Conservation (phyloP, 768 basidiomycete genomes). For the Suillus paluster region DNA sequence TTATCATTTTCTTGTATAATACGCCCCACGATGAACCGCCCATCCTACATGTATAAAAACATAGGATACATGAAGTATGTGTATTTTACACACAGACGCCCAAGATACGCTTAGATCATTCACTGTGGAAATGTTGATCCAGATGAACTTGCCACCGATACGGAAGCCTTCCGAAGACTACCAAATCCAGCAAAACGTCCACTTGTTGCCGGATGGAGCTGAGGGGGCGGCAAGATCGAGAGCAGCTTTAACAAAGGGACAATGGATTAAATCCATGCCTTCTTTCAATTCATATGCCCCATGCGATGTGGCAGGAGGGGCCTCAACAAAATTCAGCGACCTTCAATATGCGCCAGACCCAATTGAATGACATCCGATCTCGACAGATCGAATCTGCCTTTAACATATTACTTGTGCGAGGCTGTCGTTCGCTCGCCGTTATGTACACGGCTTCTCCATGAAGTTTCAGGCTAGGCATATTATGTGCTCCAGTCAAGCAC, state of each 20-base stretch:
- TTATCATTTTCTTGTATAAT: not conserved
- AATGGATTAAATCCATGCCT: conserved; percentile 1
- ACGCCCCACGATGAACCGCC: not conserved
- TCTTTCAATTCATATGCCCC: not conserved
- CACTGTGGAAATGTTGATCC: conserved; percentile 8
- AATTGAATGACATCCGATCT: conserved; percentile 2
- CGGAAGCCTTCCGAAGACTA: conserved; percentile 2
- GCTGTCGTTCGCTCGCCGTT: not conserved
- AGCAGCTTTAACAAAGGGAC: not conserved
- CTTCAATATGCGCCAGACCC: not conserved
- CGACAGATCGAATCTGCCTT: conserved; percentile 6
- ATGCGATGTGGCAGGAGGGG: not conserved
- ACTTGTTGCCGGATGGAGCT: conserved; percentile 4
- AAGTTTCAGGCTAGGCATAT: conserved; percentile 7
- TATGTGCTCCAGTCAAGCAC: conserved; percentile 4
- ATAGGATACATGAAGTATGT: not conserved
- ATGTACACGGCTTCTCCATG: conserved; percentile 7
- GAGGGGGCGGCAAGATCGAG: conserved; percentile 2
- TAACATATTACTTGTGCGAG: conserved; percentile 5
- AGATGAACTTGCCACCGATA: conserved; percentile 6
- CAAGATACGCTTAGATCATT: conserved; percentile 7
- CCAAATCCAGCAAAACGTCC: not conserved
- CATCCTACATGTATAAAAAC: not conserved
- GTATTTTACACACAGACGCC: not conserved
- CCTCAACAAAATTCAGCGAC: conserved; percentile 1